Evolutionary conservation across 768 basidiomycete genomes (phyloP), one percentile per base, ranked within the genome.

Genomic region (Mycena polygramma): DNA sequence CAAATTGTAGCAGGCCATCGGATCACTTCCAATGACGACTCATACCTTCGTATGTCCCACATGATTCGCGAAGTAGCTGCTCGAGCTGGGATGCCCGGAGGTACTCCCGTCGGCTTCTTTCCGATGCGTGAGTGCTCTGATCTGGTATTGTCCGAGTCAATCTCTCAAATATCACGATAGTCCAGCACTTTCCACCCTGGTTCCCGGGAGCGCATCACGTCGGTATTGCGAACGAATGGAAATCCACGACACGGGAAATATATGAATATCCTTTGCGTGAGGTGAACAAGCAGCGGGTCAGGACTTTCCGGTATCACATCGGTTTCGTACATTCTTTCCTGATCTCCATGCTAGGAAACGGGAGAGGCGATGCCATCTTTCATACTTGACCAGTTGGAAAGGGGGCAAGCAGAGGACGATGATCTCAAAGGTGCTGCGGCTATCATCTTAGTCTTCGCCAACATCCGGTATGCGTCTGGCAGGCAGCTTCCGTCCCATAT

Each of bases 121-220:
- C 55, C 55, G 11, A 1, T 39, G 7, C 55, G 55, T 57, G 37
- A 57, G 55, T 55, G 53, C 30, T 6, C 30, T 6, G 30, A 30
- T 30, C 30, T 30, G n/a, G n/a, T n/a, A 2, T 30, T 30, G 30
- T 30, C 6, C 30, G 30, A 30, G 30, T 30, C 6, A 30, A 30
- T 2, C 30, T 30, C 30, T 30, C 30, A 14, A 17, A 30, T 37
- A 17, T 20, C 30, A 30, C 30, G 30, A 37, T 24, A 83, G 81
- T 82, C 1, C 71, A 73, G 43, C 66, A 79, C 36, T 55, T 83
- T 15, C 82, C 82, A 2, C 66, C 72, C 7, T 83, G 82, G 82
- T 77, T 82, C 55, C 81, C 81, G 20, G 78, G 81, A 17, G 78
- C 80, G 7, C 43, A 71, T 1, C 55, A 75, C 79, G 72, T 69